Percentiles rank a stretch among this genome's conserved stretches.
phyloP scores from a whole-genome alignment of 768 basidiomycete species.

The Lactarius vividus region DNA sequence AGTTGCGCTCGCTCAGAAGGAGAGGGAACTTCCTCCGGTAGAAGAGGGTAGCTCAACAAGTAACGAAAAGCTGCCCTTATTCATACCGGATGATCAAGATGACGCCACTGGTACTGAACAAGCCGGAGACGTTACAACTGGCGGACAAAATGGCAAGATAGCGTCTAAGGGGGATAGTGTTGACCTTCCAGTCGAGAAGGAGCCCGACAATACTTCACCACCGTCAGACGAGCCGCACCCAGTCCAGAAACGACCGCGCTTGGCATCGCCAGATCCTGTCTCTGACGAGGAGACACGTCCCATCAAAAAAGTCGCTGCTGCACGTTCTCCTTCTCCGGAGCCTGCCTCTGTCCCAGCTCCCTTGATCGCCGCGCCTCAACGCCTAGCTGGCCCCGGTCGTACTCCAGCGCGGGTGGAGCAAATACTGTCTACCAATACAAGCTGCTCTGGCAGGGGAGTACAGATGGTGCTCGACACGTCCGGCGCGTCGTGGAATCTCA shows the following conservation, averaged over 20 bases:
- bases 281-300: not conserved
- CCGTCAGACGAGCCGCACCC: not conserved
- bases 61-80: conserved; percentile 3
- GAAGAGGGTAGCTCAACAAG: not conserved
- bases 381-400: conserved; percentile 21
- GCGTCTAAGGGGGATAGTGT: not conserved
- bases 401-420: conserved; percentile 25
- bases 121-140: not conserved
- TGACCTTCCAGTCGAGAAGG: not conserved
- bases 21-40: not conserved
- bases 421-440: conserved; percentile 20
- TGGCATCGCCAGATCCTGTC: not conserved
- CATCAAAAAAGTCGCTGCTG: not conserved
- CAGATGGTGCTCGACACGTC: conserved; percentile 53
- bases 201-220: not conserved
- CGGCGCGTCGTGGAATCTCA: conserved; percentile 48
- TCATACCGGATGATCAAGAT: conserved; percentile 14
- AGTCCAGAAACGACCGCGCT: conserved; percentile 14
- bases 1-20: conserved; percentile 12
- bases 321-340: not conserved
- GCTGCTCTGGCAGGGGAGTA: conserved; percentile 32
- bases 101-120: not conserved
- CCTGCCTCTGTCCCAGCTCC: not conserved
- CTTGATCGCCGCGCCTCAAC: conserved; percentile 1
- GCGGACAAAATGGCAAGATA: not conserved